Percentiles rank a stretch among this genome's conserved stretches.
These are phyloP conservation scores for Hanseniaspora singularis DNA, from an alignment of 805 yeast genomes.

Conservation along the genomic window DNA sequence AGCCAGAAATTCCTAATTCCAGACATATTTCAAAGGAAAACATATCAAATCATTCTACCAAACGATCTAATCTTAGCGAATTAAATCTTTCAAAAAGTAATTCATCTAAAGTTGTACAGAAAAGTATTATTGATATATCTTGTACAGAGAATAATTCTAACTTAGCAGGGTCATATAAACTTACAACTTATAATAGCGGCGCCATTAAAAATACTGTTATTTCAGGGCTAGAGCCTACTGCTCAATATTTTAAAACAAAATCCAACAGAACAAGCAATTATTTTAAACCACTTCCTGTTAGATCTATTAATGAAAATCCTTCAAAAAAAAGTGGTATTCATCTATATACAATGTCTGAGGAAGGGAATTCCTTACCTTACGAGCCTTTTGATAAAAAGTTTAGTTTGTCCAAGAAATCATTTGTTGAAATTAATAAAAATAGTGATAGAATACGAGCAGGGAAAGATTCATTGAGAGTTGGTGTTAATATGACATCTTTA, in stretches of 20 bases:
- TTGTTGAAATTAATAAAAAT: background rate
- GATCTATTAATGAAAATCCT: slow-evolving; percentile 4
- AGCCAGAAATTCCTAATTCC: too few species aligned
- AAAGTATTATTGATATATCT: slow-evolving; percentile 2
- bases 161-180: too few species aligned
- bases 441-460: background rate
- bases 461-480: background rate
- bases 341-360: slow-evolving; percentile 4
- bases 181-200: too few species aligned
- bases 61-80: background rate
- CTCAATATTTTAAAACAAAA: slow-evolving; percentile 4
- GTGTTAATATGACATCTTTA: background rate
- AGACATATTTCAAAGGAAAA: background rate
- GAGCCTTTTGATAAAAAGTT: background rate
- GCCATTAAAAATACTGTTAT: too few species aligned
- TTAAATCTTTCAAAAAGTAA: background rate
- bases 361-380: background rate
- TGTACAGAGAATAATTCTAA: background rate
- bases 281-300: slow-evolving; percentile 11
- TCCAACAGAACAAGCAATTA: slow-evolving; percentile 6
- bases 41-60: background rate
- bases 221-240: too few species aligned
- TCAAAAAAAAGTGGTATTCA: background rate
- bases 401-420: background rate
- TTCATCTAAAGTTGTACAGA: background rate